Percentiles rank a stretch among this genome's conserved stretches.
These are phyloP conservation scores for Mycoemilia scoparia DNA, from an alignment of 192 early-diverging fungal species.

Conservation along the genomic window DNA sequence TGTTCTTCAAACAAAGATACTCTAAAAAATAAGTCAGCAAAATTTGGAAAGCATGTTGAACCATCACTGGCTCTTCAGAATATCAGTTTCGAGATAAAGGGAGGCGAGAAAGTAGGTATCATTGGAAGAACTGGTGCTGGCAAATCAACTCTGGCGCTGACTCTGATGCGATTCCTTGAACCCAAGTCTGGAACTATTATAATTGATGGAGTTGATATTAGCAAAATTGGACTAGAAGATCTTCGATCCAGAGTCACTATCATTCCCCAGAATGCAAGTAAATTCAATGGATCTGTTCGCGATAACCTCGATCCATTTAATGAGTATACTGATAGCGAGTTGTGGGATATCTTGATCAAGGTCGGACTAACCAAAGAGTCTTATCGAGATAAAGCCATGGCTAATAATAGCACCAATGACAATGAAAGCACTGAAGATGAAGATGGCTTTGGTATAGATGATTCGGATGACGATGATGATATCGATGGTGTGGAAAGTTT, in stretches of 20 bases:
- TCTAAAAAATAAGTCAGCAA: too few relatives aligned
- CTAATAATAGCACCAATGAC: slow-evolving; percentile 52
- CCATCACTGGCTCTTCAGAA: slow-evolving; percentile 21
- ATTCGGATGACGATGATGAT: slow-evolving; percentile 40
- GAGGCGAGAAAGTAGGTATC: slow-evolving; percentile 27
- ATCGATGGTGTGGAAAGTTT: slow-evolving; percentile 19
- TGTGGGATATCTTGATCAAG: slow-evolving; percentile 39
- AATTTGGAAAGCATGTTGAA: slow-evolving; percentile 17
- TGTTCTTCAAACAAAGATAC: too few relatives aligned
- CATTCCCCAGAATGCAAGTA: slow-evolving; percentile 51
- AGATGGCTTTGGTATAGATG: slow-evolving; percentile 38
- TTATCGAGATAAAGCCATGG: slow-evolving; percentile 70
- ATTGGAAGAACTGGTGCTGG: slow-evolving; percentile 47
- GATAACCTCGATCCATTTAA: slow-evolving; percentile 75
- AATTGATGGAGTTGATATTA: slow-evolving; percentile 58
- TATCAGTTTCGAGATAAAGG: slow-evolving; percentile 21
- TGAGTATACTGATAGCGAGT: slow-evolving; percentile 41
- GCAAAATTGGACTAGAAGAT: slow-evolving; percentile 46
- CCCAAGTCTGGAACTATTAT: slow-evolving; percentile 41
- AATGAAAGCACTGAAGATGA: slow-evolving; percentile 53
- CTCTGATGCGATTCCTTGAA: slow-evolving; percentile 67
- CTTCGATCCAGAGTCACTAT: slow-evolving; percentile 57
- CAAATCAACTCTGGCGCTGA: slow-evolving; percentile 58
- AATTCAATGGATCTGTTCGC: slow-evolving; percentile 33
- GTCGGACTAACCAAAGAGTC: slow-evolving; percentile 27